Evolutionary conservation across 805 yeast genomes (phyloP).

Genomic region (Ogataea corticis): DNA sequence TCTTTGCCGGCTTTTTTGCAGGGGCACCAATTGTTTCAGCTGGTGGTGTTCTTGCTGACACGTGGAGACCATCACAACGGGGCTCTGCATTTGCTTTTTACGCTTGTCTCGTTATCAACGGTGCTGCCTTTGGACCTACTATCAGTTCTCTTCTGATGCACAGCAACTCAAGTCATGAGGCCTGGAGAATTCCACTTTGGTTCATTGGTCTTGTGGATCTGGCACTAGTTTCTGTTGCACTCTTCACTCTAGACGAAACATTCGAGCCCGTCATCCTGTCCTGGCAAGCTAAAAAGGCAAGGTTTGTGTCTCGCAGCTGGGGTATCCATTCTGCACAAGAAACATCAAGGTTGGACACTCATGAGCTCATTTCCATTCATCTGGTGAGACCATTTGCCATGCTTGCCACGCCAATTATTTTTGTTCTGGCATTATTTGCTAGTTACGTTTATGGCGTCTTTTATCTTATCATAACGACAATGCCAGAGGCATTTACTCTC

Average conservation of each 20-base stretch:
- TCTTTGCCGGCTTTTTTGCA: slow-evolving; percentile 59
- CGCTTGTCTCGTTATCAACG: slow-evolving; percentile 53
- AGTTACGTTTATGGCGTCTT: slow-evolving; percentile 51
- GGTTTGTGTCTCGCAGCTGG: slow-evolving; percentile 34
- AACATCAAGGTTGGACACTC: slow-evolving; percentile 11
- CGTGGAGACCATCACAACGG: slow-evolving; percentile 49
- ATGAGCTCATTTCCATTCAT: slow-evolving; percentile 31
- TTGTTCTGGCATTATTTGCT: slow-evolving; percentile 45
- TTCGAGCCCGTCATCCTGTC: slow-evolving; percentile 39
- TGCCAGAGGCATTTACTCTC: slow-evolving; percentile 38
- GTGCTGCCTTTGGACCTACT: slow-evolving; percentile 72
- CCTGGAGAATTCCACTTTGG: slow-evolving; percentile 63
- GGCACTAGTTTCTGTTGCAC: slow-evolving; percentile 34
- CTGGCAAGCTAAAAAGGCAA: slow-evolving; percentile 26
- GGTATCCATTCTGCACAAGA: slow-evolving; percentile 35
- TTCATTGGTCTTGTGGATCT: slow-evolving; percentile 44
- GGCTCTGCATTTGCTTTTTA: slow-evolving; percentile 56
- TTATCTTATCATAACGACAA: slow-evolving; percentile 45
- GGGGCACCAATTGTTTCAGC: slow-evolving; percentile 60
- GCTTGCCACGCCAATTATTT: slow-evolving; percentile 43
- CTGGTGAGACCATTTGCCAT: slow-evolving; percentile 40
- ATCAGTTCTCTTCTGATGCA: slow-evolving; percentile 48
- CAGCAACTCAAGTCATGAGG: slow-evolving; percentile 38
- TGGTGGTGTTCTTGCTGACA: slow-evolving; percentile 61
- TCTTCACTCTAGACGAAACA: slow-evolving; percentile 39